phyloP scores from a whole-genome alignment of 805 yeast genomes.

The Brettanomyces anomalus region DNA sequence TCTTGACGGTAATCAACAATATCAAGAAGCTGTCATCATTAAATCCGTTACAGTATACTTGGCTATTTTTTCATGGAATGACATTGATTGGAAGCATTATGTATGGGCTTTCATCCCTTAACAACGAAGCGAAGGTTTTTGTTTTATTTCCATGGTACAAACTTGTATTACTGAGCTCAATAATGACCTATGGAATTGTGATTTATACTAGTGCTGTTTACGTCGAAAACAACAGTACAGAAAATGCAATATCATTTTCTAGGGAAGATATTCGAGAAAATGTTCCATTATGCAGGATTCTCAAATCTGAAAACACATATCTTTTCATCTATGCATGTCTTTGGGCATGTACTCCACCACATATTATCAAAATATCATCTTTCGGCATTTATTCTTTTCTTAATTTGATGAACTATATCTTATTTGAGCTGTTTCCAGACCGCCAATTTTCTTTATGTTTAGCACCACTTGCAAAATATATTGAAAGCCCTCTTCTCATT shows the following conservation, averaged over 20 bases:
- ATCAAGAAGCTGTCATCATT: too few relatives aligned
- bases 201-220: conserved; percentile 20
- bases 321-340: conserved; percentile 28
- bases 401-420: conserved; percentile 26
- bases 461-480: conserved; percentile 28
- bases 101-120: conserved; percentile 7
- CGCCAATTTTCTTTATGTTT: conserved; percentile 25
- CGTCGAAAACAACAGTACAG: background rate
- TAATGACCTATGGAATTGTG: conserved; percentile 22
- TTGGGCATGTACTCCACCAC: conserved; percentile 28
- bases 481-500: conserved; percentile 29
- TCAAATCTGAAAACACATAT: conserved; percentile 34
- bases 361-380: conserved; percentile 29
- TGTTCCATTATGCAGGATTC: conserved; percentile 25
- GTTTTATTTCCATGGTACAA: conserved; percentile 12
- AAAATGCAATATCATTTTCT: background rate
- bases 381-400: conserved; percentile 33
- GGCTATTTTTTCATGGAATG: background rate
- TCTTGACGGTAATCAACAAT: too few relatives aligned
- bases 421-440: conserved; percentile 26
- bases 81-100: conserved; percentile 10
- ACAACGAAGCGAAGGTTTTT: conserved; percentile 3
- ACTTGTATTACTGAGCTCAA: conserved; percentile 15
- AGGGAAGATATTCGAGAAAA: background rate
- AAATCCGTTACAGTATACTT: background rate